phyloP scores from a whole-genome alignment of 2,329 filamentous ascomycete genomes.

The Nemania serpens region DNA sequence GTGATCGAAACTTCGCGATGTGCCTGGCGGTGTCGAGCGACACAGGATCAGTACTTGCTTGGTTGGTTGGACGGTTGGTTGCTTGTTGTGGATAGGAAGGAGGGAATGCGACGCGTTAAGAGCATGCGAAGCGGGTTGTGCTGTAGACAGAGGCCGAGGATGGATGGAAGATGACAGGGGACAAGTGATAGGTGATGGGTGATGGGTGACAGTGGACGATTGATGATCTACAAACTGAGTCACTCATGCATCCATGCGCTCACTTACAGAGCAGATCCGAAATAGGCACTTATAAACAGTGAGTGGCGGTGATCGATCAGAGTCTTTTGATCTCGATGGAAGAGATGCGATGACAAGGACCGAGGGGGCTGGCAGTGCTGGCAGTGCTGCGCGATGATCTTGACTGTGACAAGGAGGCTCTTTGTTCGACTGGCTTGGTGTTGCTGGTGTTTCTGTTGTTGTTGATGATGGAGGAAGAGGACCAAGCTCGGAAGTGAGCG shows the following conservation, averaged over 20 bases:
- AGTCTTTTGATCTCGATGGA: conserved; percentile 37
- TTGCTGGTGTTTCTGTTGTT: conserved; percentile 48
- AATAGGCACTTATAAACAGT: conserved; percentile 37
- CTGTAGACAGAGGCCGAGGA: conserved; percentile 5
- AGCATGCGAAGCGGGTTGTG: conserved; percentile 9
- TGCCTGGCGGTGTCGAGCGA: conserved; percentile 44
- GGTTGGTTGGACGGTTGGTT: too few species aligned
- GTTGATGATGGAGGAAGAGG: conserved; percentile 53
- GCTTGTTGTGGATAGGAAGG: conserved; percentile 1
- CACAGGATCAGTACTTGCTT: conserved; percentile 36
- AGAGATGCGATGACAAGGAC: conserved; percentile 41
- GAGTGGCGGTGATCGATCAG: conserved; percentile 33
- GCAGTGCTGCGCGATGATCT: conserved; percentile 62
- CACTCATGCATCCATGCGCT: conserved; percentile 39
- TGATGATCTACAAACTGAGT: conserved; percentile 16
- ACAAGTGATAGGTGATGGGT: not conserved
- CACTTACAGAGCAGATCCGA: conserved; percentile 46
- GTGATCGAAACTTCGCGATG: conserved; percentile 52
- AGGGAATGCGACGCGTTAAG: conserved; percentile 7
- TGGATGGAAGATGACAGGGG: not conserved
- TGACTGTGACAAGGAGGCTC: conserved; percentile 64
- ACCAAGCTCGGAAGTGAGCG: conserved; percentile 45
- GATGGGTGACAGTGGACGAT: conserved; percentile 2
- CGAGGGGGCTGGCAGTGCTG: conserved; percentile 41
- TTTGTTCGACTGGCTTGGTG: conserved; percentile 45